phyloP scores from a whole-genome alignment of 108 stramenopile species.

The Nannochloropsis gaditana region DNA sequence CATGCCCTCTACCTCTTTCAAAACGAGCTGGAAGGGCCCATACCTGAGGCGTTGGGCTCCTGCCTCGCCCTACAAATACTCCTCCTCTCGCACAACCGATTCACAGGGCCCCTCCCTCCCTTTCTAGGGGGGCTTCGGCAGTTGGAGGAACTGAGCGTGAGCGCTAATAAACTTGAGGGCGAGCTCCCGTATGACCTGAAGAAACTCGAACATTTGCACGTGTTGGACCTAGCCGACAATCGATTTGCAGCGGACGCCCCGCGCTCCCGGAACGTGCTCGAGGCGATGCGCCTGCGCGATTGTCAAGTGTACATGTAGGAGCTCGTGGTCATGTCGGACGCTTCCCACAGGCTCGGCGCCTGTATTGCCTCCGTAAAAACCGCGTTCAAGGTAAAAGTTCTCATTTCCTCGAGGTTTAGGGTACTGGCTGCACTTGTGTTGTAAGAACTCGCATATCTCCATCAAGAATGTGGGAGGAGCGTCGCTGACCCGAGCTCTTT shows the following conservation, averaged over 20 bases:
- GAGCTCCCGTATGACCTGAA: not conserved
- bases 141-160: not conserved
- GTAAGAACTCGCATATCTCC: too few species aligned
- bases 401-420: too few species aligned
- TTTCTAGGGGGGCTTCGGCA: not conserved
- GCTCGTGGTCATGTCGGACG: too few species aligned
- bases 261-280: not conserved
- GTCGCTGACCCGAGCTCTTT: too few species aligned
- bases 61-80: slow-evolving; percentile 12
- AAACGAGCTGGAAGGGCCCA: slow-evolving; percentile 13
- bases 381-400: too few species aligned
- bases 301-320: slow-evolving; percentile 7
- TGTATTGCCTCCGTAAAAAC: too few species aligned
- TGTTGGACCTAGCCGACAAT: slow-evolving; percentile 1
- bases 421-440: too few species aligned
- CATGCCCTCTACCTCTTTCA: not conserved
- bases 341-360: too few species aligned
- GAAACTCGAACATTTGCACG: not conserved
- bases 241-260: not conserved
- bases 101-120: not conserved
- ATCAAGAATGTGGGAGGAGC: too few species aligned
- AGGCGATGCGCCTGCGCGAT: not conserved
- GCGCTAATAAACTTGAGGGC: not conserved
- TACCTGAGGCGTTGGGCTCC: not conserved
- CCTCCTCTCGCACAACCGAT: not conserved